phyloP scores from a whole-genome alignment of 2,329 filamentous ascomycete species.

The Fonsecaea monophora region DNA sequence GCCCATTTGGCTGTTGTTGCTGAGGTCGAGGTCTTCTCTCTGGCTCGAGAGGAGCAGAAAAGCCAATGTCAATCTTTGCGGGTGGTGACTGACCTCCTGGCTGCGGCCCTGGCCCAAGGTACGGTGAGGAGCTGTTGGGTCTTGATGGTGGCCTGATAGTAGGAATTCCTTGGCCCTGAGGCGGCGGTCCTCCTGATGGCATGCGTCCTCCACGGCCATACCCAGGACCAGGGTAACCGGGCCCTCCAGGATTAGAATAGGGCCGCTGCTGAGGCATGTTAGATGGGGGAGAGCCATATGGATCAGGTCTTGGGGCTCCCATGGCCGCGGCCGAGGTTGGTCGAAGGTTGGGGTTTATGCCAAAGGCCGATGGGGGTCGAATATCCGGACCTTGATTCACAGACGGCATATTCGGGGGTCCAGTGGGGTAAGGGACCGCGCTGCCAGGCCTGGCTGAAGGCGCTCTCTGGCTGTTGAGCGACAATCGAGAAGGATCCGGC shows the following conservation, averaged over 20 bases:
- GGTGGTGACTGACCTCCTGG: slow-evolving; percentile 39
- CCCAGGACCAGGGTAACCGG: slow-evolving; percentile 43
- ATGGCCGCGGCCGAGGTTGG: slow-evolving; percentile 45
- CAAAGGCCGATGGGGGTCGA: slow-evolving; percentile 55
- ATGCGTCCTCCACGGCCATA: slow-evolving; percentile 32
- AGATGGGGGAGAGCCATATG: slow-evolving; percentile 27
- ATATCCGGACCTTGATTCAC: slow-evolving; percentile 45
- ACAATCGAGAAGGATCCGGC: slow-evolving; percentile 57
- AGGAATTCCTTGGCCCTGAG: slow-evolving; percentile 20
- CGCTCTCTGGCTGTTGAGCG: slow-evolving; percentile 43
- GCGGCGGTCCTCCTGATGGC: slow-evolving; percentile 26
- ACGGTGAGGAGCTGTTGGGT: slow-evolving; percentile 40
- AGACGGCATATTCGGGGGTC: slow-evolving; percentile 43
- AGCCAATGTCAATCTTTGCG: slow-evolving; percentile 55
- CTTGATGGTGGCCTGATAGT: slow-evolving; percentile 38
- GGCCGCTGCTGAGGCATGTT: slow-evolving; percentile 33
- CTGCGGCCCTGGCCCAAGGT: slow-evolving; percentile 26
- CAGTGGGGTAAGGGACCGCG: slow-evolving; percentile 52
- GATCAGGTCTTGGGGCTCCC: slow-evolving; percentile 36
- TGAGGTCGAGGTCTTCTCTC: slow-evolving; percentile 29
- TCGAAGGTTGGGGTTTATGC: slow-evolving; percentile 57
- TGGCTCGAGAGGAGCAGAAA: slow-evolving; percentile 53
- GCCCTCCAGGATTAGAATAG: slow-evolving; percentile 28
- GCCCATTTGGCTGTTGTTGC: slow-evolving; percentile 26
- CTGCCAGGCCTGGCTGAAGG: slow-evolving; percentile 33